These are phyloP conservation scores for Colletotrichum viniferum DNA, from an alignment of 2,329 filamentous ascomycete genomes.

Conservation along the genomic window DNA sequence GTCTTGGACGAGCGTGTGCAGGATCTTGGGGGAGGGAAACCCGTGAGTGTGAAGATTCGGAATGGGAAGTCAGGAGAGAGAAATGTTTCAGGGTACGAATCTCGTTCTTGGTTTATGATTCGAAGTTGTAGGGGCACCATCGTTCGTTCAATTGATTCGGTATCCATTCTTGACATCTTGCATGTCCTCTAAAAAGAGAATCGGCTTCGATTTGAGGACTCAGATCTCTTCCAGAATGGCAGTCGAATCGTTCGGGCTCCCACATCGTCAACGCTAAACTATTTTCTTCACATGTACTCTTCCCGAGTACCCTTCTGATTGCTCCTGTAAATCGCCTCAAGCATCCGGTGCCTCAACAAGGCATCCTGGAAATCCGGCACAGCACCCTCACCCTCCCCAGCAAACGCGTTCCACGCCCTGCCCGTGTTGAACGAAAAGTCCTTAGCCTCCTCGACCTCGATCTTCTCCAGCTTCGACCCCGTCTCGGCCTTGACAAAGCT, in stretches of 20 bases:
- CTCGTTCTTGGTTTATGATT: neutral
- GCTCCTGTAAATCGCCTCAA: neutral
- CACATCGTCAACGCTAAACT: too few species aligned
- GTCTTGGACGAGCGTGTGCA: neutral
- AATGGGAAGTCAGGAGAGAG: neutral
- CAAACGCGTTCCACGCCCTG: neutral
- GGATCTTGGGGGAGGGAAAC: neutral
- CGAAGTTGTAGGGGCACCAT: neutral
- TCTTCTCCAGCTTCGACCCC: neutral
- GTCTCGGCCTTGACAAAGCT: neutral
- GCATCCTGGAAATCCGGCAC: neutral
- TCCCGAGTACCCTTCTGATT: neutral
- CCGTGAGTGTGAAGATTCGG: neutral
- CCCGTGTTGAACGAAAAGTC: neutral
- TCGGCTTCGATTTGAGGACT: too few species aligned
- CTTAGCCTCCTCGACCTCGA: neutral
- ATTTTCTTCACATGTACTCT: neutral
- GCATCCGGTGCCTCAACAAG: neutral
- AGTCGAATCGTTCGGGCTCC: too few species aligned
- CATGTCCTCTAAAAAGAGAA: neutral
- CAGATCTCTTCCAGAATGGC: too few species aligned
- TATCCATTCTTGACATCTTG: neutral
- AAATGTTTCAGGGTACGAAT: neutral
- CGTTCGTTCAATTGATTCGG: neutral
- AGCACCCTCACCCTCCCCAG: neutral